Evolutionary conservation across 805 yeast species (phyloP), one percentile per base, ranked within the genome.

Genomic region (Lachancea sp.): DNA sequence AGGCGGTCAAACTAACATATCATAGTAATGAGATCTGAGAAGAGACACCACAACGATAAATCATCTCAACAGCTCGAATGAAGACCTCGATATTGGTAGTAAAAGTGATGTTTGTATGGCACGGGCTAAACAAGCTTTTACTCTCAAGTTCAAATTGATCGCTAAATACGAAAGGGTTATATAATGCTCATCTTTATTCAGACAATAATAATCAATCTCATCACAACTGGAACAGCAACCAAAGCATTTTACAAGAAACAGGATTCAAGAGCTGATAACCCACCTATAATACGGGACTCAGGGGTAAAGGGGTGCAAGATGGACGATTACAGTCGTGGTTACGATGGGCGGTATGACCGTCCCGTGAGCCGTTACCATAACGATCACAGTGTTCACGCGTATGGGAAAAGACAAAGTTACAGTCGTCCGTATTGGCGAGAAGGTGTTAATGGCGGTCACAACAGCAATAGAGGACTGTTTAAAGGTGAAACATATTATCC

Each of bases 401-500:
- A 22, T 26, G 39, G 31, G 22, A 40, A 22, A 16, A 27, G 38
- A 22, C 30, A 22, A 12, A 26, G 8, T 22, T 8, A 26, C 31
- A 30, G 37, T 13, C 43, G 43, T 11, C 22, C 43, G 7, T 16
- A 19, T 19, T 20, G 37, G 16, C 12, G 38, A 18, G 43, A 32
- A 22, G 9, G 16, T 5, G 15, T 13, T 7, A 29, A 13, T 13
- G 15, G 31, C 10, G 19, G 22, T 13, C 17, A 16, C n/a, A 8
- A 15, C 12, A 20, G 37, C 12, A 15, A 40, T 7, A 33, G 25
- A 17, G 43, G 33, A 16, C 35, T 30, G 18, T 33, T 40, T 20
- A 20, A 22, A 12, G 49, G 53, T 29, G 50, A 55, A 41, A 34
- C 60, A 22, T 51, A 50, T 46, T 50, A 47, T 25, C 46, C 55